These are phyloP conservation scores for Dalechampia spathulata DNA, from an alignment of 441 rosid genomes.

Conservation along the genomic window DNA sequence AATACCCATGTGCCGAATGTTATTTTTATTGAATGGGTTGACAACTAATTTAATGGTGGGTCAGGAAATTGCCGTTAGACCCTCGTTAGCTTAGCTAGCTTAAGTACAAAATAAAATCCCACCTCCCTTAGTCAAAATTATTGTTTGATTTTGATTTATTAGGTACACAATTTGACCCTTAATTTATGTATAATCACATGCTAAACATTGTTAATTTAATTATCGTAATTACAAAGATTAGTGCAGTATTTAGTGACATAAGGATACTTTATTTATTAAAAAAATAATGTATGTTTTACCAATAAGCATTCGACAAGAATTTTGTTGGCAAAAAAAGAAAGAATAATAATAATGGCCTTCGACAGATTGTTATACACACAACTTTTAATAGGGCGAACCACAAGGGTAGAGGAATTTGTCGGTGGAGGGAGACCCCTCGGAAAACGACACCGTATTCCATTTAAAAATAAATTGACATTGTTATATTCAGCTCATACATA, in stretches of 20 bases:
- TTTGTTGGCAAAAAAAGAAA: no score
- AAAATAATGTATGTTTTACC: no score
- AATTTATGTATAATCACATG: background rate
- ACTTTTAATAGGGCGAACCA: no score
- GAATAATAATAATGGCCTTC: no score
- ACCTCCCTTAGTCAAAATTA: slow-evolving; percentile 1
- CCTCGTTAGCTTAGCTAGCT: background rate
- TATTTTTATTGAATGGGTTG: slow-evolving; percentile 1
- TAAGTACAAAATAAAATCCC: background rate
- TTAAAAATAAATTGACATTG: no score
- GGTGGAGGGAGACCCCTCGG: background rate
- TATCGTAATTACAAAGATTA: no score
- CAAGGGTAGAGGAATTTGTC: background rate
- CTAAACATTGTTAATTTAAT: background rate
- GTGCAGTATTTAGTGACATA: no score
- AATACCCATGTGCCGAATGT: slow-evolving; percentile 9
- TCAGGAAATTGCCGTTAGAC: slow-evolving; percentile 10
- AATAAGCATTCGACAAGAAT: no score
- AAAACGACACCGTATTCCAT: slow-evolving; percentile 1
- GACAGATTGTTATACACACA: no score
- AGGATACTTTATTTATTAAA: no score
- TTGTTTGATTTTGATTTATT: no score
- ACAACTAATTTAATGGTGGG: slow-evolving; percentile 7
- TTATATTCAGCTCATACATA: no score
- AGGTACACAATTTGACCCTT: background rate